Evolutionary conservation across 176 grass and related monocot species (phyloP), one percentile per base, ranked within the genome.

Genomic region (Ensete glaucum): DNA sequence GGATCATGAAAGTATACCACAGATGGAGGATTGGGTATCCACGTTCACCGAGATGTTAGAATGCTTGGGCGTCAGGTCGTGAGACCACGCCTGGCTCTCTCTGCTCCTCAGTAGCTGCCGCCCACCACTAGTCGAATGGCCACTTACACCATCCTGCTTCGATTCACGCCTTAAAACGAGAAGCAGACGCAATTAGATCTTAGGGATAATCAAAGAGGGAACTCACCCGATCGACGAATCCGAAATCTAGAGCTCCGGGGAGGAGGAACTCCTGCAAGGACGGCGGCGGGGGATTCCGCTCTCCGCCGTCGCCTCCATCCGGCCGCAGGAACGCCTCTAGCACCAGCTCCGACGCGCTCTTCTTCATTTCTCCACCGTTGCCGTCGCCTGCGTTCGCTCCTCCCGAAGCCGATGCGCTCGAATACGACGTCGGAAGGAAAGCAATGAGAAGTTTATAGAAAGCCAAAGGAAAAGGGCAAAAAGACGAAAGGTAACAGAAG

Each of bases 261-360:
- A 64, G 74, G 77, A 75, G 60, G 13, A 79, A 16, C 27, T 69
- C 69, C n/a, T 87, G 80, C 52, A 78, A 23, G 50, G 49, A 54
- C 57, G 56, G 27, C 20, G 78, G 80, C 84, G 78, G 82, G 80
- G 55, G 20, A 23, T 22, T 59, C 53, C 3, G 8, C 53, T 56
- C 53, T 11, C 11, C 67, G 50, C 34, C 80, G 71, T 76, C 82
- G 63, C 43, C 58, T 19, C 62, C 81, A n/a, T 62, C 72, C 78
- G 76, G 6, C 52, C 27, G 55, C 73, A 93, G 16, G 34, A 94
- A 84, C 67, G 86, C 88, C 80, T 91, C 90, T 63, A 94, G 76
- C 11, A 84, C 11, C 77, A 87, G 69, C 69, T 94, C 90, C 69
- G 91, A 99, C 21, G 79, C 13, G 77, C 86, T 91, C 88, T 84